Base-by-base conservation (phyloP, 345 rosid genomes). In the Arabidopsis suecica region DNA sequence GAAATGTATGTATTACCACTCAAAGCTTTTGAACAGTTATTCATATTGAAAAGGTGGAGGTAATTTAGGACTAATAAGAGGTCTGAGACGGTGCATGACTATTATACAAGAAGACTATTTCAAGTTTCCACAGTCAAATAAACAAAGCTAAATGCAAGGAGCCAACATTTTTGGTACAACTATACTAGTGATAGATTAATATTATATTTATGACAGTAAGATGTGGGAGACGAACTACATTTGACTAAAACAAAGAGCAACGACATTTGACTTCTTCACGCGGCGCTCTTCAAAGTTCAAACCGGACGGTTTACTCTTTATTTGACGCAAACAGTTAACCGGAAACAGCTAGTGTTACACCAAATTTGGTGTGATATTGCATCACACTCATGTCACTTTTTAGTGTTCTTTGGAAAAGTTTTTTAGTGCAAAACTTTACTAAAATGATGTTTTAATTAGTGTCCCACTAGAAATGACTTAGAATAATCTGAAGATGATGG, bases 21-120 rank as follows among this genome's bases (percentile, higher is more conserved):
- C 74, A 69, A 42, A 69, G 44, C 16, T 66, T 74, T 74, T 37
- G 59, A 74, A 65, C 44, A 65, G 66, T 66, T 66, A 16, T 4
- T 73, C 56, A 42, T 32, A 54, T 36, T 47, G 56, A 55, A 44
- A 64, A 55, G 71, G 66, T 71, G 45, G 65, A 28, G 25, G 37
- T 33, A 28, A 28, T 28, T 28, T 28, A 12, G 33, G 54, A 55
- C 49, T 55, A 37, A 51, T 20, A 23, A 61, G 62, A 62, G 45
- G 45, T 4, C 14, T 32, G 62, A 65, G 55, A 47, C 66, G 69
- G 66, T 74, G 72, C 78, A 36, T 65, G 59, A 57, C 56, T 30
- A 6, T 36, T 30, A 28, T 28, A 28, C 0, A 47, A 47, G 9
- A 56, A 65, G 58, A 56, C 72, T 25, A 10, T 34, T 74, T 6